Evolutionary conservation across 2,329 filamentous ascomycete species (phyloP).

Genomic region (Coniochaeta sp.): DNA sequence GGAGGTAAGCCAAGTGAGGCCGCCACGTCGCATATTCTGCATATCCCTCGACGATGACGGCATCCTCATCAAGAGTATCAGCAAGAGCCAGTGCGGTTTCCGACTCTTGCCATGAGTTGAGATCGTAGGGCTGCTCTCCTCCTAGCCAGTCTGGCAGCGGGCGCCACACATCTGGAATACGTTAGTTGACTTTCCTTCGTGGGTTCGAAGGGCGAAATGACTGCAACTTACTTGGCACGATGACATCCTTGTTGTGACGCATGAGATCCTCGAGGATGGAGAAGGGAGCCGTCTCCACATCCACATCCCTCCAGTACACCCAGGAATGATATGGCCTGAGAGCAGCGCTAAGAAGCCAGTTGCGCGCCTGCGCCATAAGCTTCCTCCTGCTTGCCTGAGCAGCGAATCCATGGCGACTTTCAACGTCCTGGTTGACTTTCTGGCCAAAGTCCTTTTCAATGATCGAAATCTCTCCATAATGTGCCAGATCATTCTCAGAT

Average conservation of each 20-base stretch:
- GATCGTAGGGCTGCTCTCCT: slow-evolving; percentile 94
- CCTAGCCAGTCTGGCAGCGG: slow-evolving; percentile 98
- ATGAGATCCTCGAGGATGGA: slow-evolving; percentile 97
- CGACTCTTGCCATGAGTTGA: slow-evolving; percentile 99
- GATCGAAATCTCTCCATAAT: slow-evolving; percentile 93
- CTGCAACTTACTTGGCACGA: slow-evolving; percentile 95
- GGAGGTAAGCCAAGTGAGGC: slow-evolving; percentile 90
- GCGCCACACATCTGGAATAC: slow-evolving; percentile 82
- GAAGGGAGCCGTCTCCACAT: slow-evolving; percentile 94
- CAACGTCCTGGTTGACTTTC: slow-evolving; percentile 94
- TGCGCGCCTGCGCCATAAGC: slow-evolving; percentile 94
- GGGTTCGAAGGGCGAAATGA: slow-evolving; percentile 2
- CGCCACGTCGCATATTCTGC: slow-evolving; percentile 98
- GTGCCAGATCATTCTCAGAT: slow-evolving; percentile 69
- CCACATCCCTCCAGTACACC: slow-evolving; percentile 99
- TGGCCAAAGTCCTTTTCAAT: slow-evolving; percentile 99
- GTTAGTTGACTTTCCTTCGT: slow-evolving; percentile 15
- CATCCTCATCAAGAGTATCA: slow-evolving; percentile 93
- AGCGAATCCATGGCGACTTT: slow-evolving; percentile 94
- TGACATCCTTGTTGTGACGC: slow-evolving; percentile 98
- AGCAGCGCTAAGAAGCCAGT: slow-evolving; percentile 92
- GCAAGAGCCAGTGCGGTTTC: slow-evolving; percentile 91
- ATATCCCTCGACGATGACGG: slow-evolving; percentile 97
- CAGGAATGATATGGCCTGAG: slow-evolving; percentile 92
- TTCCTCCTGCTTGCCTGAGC: slow-evolving; percentile 91